A percentile compares a stretch with the other conserved stretches of the same genome.
phyloP scores from a whole-genome alignment of 2,329 filamentous ascomycete genomes.

The Didymella pomorum region DNA sequence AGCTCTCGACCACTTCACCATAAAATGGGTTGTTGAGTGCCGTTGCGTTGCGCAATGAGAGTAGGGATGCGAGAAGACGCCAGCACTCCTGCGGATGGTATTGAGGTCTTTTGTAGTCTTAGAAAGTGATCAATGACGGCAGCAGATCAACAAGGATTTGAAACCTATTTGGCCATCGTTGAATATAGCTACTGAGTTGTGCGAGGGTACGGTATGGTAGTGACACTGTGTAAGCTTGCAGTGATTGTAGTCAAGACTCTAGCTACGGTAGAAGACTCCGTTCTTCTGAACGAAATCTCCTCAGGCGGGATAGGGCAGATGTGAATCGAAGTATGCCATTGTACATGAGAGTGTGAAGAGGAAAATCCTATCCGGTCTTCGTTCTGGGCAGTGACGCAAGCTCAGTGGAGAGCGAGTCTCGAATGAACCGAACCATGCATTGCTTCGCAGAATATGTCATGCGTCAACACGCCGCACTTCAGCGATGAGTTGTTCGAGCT shows the following conservation, averaged over 20 bases:
- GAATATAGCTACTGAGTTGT: neutral
- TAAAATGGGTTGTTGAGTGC: neutral
- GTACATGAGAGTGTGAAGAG: too few species aligned
- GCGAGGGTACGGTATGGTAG: too few species aligned
- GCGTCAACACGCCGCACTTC: too few species aligned
- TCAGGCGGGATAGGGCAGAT: too few species aligned
- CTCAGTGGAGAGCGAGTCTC: too few species aligned
- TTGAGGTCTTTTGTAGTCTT: neutral
- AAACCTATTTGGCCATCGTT: neutral
- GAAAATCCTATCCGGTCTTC: neutral
- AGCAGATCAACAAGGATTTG: neutral
- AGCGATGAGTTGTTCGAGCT: neutral
- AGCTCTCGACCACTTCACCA: neutral
- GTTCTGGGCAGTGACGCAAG: neutral
- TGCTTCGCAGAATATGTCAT: neutral
- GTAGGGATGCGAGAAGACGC: neutral
- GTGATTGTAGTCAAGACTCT: too few species aligned
- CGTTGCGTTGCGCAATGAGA: neutral
- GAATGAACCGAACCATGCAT: too few species aligned
- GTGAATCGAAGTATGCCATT: too few species aligned
- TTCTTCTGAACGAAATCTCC: too few species aligned
- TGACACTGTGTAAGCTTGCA: too few species aligned
- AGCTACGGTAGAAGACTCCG: too few species aligned
- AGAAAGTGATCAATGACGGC: neutral
- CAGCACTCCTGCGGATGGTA: neutral